Evolutionary conservation across 768 basidiomycete species (phyloP).

Genomic region (Suillus tomentosus): DNA sequence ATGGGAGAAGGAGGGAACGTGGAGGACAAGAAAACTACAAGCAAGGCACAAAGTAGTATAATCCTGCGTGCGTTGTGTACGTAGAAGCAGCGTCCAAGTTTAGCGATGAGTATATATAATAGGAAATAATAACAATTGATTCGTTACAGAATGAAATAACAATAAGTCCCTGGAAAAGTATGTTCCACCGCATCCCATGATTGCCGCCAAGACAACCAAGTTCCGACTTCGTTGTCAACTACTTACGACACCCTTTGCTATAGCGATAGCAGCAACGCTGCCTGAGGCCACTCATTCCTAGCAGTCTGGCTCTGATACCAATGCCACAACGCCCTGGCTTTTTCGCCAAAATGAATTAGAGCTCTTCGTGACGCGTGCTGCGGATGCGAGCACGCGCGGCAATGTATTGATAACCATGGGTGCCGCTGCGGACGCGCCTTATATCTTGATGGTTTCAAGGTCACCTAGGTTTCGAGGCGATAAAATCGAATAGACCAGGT

Average conservation of each 20-base stretch:
- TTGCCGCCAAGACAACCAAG: slow-evolving; percentile 10
- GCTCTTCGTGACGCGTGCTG: no score
- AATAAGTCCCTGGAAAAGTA: slow-evolving; percentile 1
- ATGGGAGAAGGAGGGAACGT: slow-evolving; percentile 1
- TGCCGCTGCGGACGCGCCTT: no score
- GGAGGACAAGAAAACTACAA: slow-evolving; percentile 7
- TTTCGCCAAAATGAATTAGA: no score
- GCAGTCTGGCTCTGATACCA: no score
- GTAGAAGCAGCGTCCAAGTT: background rate
- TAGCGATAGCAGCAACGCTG: background rate
- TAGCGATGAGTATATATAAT: background rate
- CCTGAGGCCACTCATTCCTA: no score
- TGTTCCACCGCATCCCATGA: background rate
- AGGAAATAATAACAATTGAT: slow-evolving; percentile 1
- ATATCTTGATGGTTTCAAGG: no score
- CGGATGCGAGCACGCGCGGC: no score
- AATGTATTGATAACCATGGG: no score
- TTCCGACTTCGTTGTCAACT: slow-evolving; percentile 2
- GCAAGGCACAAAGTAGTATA: slow-evolving; percentile 4
- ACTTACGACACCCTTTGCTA: slow-evolving; percentile 4
- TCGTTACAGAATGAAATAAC: background rate
- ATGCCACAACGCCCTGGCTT: no score
- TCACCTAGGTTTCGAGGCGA: no score
- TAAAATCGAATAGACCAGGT: no score
- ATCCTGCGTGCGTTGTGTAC: background rate